Conservation (phyloP, 2,329 filamentous ascomycete genomes). For the Penicillium sp. region DNA sequence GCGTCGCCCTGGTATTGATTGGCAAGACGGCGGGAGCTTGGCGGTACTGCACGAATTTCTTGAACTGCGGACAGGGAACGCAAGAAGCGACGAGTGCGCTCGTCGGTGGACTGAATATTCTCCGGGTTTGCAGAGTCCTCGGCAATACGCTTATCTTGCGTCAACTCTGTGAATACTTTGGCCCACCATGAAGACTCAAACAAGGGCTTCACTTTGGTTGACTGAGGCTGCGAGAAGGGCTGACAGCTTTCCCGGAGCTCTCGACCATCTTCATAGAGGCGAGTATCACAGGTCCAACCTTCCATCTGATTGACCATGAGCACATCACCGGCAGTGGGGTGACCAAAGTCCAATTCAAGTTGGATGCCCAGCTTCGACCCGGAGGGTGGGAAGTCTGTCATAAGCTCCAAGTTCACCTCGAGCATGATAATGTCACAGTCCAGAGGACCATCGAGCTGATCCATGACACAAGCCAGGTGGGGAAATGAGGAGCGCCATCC, state of each 20-base stretch:
- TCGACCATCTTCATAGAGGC: slow-evolving; percentile 37
- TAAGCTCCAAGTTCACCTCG: slow-evolving; percentile 39
- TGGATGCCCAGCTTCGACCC: slow-evolving; percentile 39
- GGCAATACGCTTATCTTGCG: slow-evolving; percentile 35
- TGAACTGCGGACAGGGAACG: slow-evolving; percentile 41
- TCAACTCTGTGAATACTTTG: slow-evolving; percentile 37
- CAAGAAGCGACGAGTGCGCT: slow-evolving; percentile 33
- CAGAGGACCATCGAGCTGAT: slow-evolving; percentile 28
- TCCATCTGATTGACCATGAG: slow-evolving; percentile 32
- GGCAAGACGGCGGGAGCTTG: slow-evolving; percentile 22
- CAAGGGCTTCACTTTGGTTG: slow-evolving; percentile 38
- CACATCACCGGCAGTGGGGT: slow-evolving; percentile 28
- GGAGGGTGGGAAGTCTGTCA: slow-evolving; percentile 39
- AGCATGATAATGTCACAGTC: slow-evolving; percentile 42
- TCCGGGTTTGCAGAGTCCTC: slow-evolving; percentile 32
- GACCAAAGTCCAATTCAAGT: slow-evolving; percentile 38
- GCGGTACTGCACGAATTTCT: slow-evolving; percentile 37
- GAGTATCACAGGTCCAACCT: slow-evolving; percentile 41
- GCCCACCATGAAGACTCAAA: slow-evolving; percentile 45
- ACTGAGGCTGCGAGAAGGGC: slow-evolving; percentile 29
- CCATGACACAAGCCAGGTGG: slow-evolving; percentile 31
- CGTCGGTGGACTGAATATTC: slow-evolving; percentile 28
- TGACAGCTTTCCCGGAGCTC: slow-evolving; percentile 28
- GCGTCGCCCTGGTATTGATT: slow-evolving; percentile 22
- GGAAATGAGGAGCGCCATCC: slow-evolving; percentile 41